Conservation (phyloP, 1,284 basidiomycete species). For the Cryptococcus deneoformans region DNA sequence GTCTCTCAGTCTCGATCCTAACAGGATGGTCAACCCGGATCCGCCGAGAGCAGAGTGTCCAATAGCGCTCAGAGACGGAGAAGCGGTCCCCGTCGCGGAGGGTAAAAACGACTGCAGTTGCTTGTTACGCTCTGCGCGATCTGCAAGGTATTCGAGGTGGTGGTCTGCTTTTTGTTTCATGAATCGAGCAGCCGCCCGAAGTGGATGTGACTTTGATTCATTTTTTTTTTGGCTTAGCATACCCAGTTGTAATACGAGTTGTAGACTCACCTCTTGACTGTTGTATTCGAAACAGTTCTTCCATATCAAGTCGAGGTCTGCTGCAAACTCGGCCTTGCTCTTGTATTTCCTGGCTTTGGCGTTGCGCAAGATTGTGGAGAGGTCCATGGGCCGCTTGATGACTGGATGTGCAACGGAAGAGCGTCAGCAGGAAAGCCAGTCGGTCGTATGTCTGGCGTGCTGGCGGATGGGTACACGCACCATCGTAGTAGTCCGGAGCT, state of each 20-base stretch:
- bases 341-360: slow-evolving; percentile 89
- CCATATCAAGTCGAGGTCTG: slow-evolving; percentile 96
- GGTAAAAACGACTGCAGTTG: slow-evolving; percentile 57
- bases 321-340: slow-evolving; percentile 87
- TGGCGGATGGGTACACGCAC: slow-evolving; percentile 47
- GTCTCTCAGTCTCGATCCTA: background rate
- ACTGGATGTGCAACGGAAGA: slow-evolving; percentile 54
- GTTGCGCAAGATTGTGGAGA: slow-evolving; percentile 87
- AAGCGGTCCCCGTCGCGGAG: slow-evolving; percentile 4
- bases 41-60: background rate
- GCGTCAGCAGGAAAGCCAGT: background rate
- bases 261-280: slow-evolving; percentile 67
- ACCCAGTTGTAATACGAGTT: background rate
- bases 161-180: slow-evolving; percentile 72
- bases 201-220: slow-evolving; percentile 62
- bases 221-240: background rate
- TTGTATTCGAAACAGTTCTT: slow-evolving; percentile 94
- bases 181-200: slow-evolving; percentile 71
- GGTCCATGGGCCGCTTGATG: slow-evolving; percentile 89
- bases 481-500: slow-evolving; percentile 84
- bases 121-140: slow-evolving; percentile 67
- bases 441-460: background rate
- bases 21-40: background rate
- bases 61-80: background rate
- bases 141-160: slow-evolving; percentile 81